phyloP scores from a whole-genome alignment of 306 rosid species.

The Ormosia semicastrata region DNA sequence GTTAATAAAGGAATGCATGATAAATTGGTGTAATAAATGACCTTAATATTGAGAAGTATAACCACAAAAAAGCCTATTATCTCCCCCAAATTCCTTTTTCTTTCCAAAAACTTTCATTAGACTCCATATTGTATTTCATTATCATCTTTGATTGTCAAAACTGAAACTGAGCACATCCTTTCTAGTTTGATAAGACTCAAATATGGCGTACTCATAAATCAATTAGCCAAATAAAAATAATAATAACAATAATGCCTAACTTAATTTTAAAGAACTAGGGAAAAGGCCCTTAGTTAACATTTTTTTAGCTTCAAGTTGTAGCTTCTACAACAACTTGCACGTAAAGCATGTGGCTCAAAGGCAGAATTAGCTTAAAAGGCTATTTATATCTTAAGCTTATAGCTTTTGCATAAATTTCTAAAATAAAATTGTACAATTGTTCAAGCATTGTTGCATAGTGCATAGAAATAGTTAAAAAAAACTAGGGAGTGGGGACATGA shows the following conservation, averaged over 20 bases:
- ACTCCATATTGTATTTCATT: not conserved
- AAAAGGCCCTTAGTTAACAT: not conserved
- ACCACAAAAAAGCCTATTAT: not conserved
- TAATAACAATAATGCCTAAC: not conserved
- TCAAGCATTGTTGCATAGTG: not conserved
- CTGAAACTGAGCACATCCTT: not conserved
- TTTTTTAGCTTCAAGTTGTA: not conserved
- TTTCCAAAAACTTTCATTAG: not conserved
- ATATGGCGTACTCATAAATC: not conserved
- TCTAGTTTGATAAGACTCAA: not conserved
- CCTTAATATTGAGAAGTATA: not conserved
- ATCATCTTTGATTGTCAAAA: not conserved
- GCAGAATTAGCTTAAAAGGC: not conserved
- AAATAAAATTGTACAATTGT: not conserved
- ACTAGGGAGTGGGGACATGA: not conserved
- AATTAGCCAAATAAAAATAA: not conserved
- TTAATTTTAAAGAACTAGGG: not conserved
- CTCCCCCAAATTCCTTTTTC: not conserved
- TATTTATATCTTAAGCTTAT: not conserved
- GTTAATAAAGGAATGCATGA: not conserved
- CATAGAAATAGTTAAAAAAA: not conserved
- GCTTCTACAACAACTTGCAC: conserved; percentile 11
- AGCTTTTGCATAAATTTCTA: not conserved
- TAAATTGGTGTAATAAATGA: not conserved
- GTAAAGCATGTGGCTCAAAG: conserved; percentile 1